phyloP scores from a whole-genome alignment of 768 basidiomycete genomes.

The Saitozyma podzolica region DNA sequence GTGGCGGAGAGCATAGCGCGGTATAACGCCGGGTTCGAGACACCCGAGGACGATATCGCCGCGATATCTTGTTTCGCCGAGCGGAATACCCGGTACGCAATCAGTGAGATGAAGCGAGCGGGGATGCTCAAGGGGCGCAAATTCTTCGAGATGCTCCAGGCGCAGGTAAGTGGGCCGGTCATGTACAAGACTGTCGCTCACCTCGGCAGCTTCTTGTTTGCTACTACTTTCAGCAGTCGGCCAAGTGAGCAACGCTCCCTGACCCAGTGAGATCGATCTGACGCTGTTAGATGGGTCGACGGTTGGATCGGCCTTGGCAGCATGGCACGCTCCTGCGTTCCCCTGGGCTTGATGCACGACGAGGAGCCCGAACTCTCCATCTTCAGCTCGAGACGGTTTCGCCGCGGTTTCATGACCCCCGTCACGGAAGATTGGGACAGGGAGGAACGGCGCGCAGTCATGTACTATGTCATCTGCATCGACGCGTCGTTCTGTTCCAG shows the following conservation, averaged over 20 bases:
- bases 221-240: conserved; percentile 20
- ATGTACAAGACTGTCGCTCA: background rate
- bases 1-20: conserved; percentile 17
- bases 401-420: conserved; percentile 20
- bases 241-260: background rate
- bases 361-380: conserved; percentile 6
- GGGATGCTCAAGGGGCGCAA: conserved; percentile 12
- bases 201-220: background rate
- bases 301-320: conserved; percentile 35
- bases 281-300: conserved; percentile 30
- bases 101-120: conserved; percentile 6
- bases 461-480: conserved; percentile 26
- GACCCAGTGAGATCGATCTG: too few species aligned
- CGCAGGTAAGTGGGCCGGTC: conserved; percentile 15
- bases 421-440: conserved; percentile 33
- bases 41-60: conserved; percentile 18
- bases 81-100: conserved; percentile 33
- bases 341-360: conserved; percentile 32
- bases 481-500: conserved; percentile 27
- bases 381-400: conserved; percentile 12
- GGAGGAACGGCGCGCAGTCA: conserved; percentile 32
- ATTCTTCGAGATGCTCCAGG: conserved; percentile 36
- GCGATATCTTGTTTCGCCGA: conserved; percentile 36
- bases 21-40: background rate
- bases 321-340: conserved; percentile 20